A percentile compares a stretch with the other conserved stretches of the same genome.
phyloP scores from a whole-genome alignment of 352 stramenopile genomes.

The Globisporangium viniferum region DNA sequence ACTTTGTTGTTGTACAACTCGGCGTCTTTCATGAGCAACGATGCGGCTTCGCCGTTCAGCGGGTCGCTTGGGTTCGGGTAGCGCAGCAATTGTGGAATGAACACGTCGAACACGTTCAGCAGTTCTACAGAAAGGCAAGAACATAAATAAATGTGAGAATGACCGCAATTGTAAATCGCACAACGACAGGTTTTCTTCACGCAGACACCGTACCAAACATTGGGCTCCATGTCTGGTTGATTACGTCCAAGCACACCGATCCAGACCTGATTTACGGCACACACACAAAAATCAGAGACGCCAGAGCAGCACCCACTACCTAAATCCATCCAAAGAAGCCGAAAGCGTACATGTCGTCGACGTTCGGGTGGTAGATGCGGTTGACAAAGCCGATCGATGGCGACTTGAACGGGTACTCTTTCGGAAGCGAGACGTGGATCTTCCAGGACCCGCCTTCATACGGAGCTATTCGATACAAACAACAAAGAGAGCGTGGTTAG shows the following conservation, averaged over 20 bases:
- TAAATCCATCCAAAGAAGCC: neutral
- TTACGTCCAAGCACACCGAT: conserved; percentile 92
- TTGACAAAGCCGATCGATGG: conserved; percentile 93
- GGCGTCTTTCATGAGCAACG: conserved; percentile 86
- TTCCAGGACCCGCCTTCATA: conserved; percentile 93
- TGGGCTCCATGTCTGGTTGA: conserved; percentile 94
- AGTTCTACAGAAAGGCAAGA: conserved; percentile 55
- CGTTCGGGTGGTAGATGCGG: conserved; percentile 92
- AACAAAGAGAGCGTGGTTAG: neutral
- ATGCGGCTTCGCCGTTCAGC: conserved; percentile 88
- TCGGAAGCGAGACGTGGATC: conserved; percentile 90
- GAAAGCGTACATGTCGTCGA: conserved; percentile 85
- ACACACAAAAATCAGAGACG: neutral
- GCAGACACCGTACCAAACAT: conserved; percentile 77
- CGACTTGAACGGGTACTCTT: conserved; percentile 93
- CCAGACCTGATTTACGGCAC: conserved; percentile 56
- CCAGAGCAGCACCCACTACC: neutral
- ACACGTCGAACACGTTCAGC: conserved; percentile 93
- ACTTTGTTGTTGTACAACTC: conserved; percentile 89
- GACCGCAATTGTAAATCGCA: neutral
- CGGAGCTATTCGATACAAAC: conserved; percentile 42
- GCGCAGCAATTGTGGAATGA: conserved; percentile 90
- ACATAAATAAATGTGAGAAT: neutral
- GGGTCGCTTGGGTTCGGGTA: conserved; percentile 92
- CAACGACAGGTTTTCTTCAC: neutral